Evolutionary conservation across 2,329 filamentous ascomycete species (phyloP).

Genomic region (Aureobasidium zeae): DNA sequence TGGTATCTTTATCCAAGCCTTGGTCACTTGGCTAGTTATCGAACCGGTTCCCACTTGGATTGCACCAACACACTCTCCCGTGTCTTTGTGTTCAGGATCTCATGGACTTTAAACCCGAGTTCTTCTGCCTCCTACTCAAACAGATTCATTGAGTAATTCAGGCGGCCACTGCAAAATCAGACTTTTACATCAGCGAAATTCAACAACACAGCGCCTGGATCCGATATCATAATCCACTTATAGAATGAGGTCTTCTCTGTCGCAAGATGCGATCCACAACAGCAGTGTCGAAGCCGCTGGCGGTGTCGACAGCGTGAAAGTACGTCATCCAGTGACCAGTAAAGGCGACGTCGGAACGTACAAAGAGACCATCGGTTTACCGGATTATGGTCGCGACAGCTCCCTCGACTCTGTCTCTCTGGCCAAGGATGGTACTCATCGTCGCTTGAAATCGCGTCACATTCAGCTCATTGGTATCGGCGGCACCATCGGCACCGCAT

Average conservation of each 20-base stretch:
- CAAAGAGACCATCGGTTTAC: neutral
- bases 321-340: neutral
- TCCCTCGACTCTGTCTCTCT: neutral
- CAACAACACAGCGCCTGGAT: neutral
- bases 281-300: slow-evolving; percentile 1
- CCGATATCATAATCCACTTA: slow-evolving; percentile 2
- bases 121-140: slow-evolving; percentile 29
- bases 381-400: neutral
- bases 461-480: slow-evolving; percentile 38
- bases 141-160: slow-evolving; percentile 25
- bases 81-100: slow-evolving; percentile 1
- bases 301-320: slow-evolving; percentile 1
- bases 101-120: slow-evolving; percentile 27
- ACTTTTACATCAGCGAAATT: neutral
- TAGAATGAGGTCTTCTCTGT: slow-evolving; percentile 2
- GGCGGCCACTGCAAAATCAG: no score
- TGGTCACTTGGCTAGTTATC: slow-evolving; percentile 11
- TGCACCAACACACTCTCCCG: neutral
- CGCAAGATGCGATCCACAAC: slow-evolving; percentile 8
- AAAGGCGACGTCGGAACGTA: neutral
- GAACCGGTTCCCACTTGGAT: neutral
- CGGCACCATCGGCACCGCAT: slow-evolving; percentile 39
- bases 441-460: slow-evolving; percentile 37
- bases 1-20: slow-evolving; percentile 4
- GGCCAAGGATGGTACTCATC: slow-evolving; percentile 29